Base-by-base conservation (phyloP, 768 basidiomycete genomes). In the Suillus luteus region DNA sequence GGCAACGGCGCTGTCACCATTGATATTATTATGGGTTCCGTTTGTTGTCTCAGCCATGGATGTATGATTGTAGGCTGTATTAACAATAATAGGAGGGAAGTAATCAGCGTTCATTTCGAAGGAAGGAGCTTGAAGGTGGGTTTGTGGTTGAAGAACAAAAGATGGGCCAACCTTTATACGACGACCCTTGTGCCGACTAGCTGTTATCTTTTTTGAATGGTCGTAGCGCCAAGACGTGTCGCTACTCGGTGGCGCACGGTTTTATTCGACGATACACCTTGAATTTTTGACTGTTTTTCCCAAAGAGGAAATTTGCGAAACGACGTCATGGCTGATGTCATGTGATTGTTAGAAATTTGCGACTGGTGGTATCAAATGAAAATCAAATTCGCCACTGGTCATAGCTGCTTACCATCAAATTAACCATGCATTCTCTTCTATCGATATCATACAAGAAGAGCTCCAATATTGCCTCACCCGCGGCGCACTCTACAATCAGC, bases 31-130 rank as follows among this genome's bases (percentile, higher is more conserved):
- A 4, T 27, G 15, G 14, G 60, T 65, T 44, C 38, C 72, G 66
- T 72, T 27, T 59, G 33, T n/a, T 17, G 46, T 49, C 40, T 44
- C 46, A 7, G 35, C 57, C 40, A 41, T 59, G 60, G 63, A 62
- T 69, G 69, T 72, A 70, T 14, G 72, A 71, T 8, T 64, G 48
- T 4, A 31, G 31, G 33, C 73, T 67, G 8, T 75, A 38, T 14
- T 15, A 17, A 27, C 15, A 27, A 17, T 3, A 0, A 78, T 75
- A 11, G 70, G 77, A 54, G 80, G 76, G 62, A 77, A 77, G 69
- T 77, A 77, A 55, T 71, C 70, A 62, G 49, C 7, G 15, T 63
- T 62, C 64, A 66, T 67, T 19, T 37, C 41, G 27, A 38, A 19
- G n/a, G 61, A 58, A 33, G 31, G 31, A 31, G 62, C 69, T 72